These are phyloP conservation scores for Triticum turgidum DNA, from an alignment of 176 grass and related monocot genomes.

Conservation along the genomic window DNA sequence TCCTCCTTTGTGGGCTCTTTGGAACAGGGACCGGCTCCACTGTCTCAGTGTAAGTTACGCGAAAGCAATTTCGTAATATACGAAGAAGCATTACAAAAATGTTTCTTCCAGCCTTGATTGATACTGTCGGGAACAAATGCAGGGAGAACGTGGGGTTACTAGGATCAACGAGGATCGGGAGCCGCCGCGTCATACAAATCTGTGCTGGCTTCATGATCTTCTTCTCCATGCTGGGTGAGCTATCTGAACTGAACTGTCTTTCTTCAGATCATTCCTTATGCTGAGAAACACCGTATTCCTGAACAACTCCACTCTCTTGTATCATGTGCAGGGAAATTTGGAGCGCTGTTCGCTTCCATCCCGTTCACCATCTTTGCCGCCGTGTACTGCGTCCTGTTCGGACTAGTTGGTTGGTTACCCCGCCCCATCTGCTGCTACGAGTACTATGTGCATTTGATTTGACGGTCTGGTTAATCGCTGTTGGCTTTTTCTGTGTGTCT, in stretches of 20 bases:
- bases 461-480: constrained; percentile 8
- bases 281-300: neutral
- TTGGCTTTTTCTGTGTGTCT: constrained; percentile 9
- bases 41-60: constrained; percentile 63
- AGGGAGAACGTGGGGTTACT: constrained; percentile 96
- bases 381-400: constrained; percentile 86
- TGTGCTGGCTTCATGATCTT: constrained; percentile 99
- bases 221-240: constrained; percentile 89
- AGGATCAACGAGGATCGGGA: constrained; percentile 88
- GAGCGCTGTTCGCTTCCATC: constrained; percentile 91
- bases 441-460: constrained; percentile 5
- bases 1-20: constrained; percentile 83
- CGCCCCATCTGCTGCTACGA: neutral
- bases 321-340: constrained; percentile 75
- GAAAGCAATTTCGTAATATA: neutral
- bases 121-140: constrained; percentile 11
- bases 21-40: constrained; percentile 84
- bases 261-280: constrained; percentile 15
- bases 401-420: constrained; percentile 67
- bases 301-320: neutral
- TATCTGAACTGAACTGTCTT: neutral
- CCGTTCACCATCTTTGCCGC: constrained; percentile 95
- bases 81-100: neutral
- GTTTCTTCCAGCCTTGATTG: constrained; percentile 6
- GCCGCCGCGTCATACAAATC: constrained; percentile 90